phyloP scores from a whole-genome alignment of 306 rosid species.

The Canavalia ensiformis region DNA sequence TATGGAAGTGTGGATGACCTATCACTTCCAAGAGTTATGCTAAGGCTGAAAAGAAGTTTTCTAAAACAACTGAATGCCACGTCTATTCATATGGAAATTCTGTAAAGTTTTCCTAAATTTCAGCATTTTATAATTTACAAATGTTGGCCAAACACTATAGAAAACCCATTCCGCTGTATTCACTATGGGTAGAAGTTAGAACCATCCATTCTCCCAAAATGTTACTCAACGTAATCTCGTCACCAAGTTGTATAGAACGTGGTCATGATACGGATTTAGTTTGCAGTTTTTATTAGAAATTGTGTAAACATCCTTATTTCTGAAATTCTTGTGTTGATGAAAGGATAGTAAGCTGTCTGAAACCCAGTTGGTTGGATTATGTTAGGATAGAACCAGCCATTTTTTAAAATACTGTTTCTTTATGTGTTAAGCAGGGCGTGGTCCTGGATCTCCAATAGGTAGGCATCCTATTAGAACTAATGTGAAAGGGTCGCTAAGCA shows the following conservation, averaged over 20 bases:
- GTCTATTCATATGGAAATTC: not conserved
- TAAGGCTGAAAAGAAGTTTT: conserved; percentile 17
- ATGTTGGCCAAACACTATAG: conserved; percentile 18
- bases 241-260: not conserved
- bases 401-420: not conserved
- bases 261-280: not conserved
- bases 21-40: conserved; percentile 7
- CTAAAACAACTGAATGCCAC: not conserved
- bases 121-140: not conserved
- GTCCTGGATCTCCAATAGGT: conserved; percentile 48
- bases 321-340: not conserved
- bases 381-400: not conserved
- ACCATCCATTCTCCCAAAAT: conserved; percentile 16
- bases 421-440: conserved; percentile 55
- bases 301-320: not conserved
- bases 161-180: not conserved
- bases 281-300: conserved; percentile 13
- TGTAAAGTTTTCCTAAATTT: not conserved
- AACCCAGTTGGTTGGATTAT: not conserved
- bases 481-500: conserved; percentile 50
- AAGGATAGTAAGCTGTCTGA: not conserved
- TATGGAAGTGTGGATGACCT: not conserved
- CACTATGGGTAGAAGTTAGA: not conserved
- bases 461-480: conserved; percentile 50
- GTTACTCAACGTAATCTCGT: conserved; percentile 12